A percentile compares a stretch with the other conserved stretches of the same genome.
phyloP scores from a whole-genome alignment of 805 yeast species.

The Millerozyma miso region DNA sequence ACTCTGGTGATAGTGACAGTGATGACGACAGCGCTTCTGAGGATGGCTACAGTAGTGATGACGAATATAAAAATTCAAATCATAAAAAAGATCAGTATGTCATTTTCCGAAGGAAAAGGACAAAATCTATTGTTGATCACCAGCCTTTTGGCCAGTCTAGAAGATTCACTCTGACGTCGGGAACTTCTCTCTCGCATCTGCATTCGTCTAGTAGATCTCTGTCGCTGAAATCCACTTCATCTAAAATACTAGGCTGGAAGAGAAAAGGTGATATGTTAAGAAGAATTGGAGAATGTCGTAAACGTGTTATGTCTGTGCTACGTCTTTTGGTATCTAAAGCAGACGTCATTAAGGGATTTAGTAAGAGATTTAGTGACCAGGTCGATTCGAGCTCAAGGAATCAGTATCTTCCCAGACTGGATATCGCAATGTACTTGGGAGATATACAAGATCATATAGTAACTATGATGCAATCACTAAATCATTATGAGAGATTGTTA shows the following conservation, averaged over 20 bases:
- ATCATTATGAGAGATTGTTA: constrained; percentile 89
- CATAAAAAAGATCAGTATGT: constrained; percentile 14
- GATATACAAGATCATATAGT: constrained; percentile 97
- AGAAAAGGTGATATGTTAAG: constrained; percentile 92
- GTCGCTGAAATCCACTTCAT: constrained; percentile 44
- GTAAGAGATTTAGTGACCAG: constrained; percentile 66
- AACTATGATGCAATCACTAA: constrained; percentile 93
- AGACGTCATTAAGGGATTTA: constrained; percentile 94
- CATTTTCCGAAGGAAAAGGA: constrained; percentile 30
- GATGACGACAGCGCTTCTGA: constrained; percentile 31
- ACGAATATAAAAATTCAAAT: constrained; percentile 2
- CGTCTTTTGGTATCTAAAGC: constrained; percentile 88
- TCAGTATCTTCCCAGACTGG: constrained; percentile 41
- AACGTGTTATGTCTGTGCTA: constrained; percentile 85
- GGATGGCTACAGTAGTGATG: constrained; percentile 15
- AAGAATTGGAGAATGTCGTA: constrained; percentile 92
- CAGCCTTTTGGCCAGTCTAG: constrained; percentile 5
- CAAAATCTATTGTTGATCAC: constrained; percentile 36
- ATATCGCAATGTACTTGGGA: constrained; percentile 90
- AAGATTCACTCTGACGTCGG: constrained; percentile 2
- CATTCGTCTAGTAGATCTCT: constrained; percentile 8
- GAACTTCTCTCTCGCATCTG: constrained; percentile 2
- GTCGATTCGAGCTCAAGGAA: constrained; percentile 2
- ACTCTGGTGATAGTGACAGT: constrained; percentile 55
- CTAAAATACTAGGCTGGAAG: constrained; percentile 62